A percentile compares a stretch with the other conserved stretches of the same genome.
phyloP scores from a whole-genome alignment of 805 yeast genomes.

The Cyberlindnera galapagoensis region DNA sequence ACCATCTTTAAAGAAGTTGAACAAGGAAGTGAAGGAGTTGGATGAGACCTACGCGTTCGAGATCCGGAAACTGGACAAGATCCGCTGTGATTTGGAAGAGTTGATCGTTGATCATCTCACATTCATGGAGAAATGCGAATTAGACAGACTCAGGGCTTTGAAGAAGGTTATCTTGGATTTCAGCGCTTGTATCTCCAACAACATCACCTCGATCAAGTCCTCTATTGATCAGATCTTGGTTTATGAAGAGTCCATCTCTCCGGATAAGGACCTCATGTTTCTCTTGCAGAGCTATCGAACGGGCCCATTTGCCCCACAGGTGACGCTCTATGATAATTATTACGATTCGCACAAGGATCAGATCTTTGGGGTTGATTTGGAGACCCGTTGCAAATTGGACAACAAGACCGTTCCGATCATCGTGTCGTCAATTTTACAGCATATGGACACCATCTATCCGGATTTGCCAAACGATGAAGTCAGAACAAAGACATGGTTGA shows the following conservation, averaged over 20 bases:
- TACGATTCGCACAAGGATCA: constrained; percentile 62
- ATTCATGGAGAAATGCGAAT: constrained; percentile 78
- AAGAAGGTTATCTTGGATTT: constrained; percentile 73
- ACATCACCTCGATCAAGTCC: constrained; percentile 49
- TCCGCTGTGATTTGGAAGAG: constrained; percentile 72
- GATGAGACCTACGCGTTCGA: constrained; percentile 51
- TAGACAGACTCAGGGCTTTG: constrained; percentile 68
- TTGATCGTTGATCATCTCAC: constrained; percentile 61
- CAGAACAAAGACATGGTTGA: constrained; percentile 62
- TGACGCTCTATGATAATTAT: constrained; percentile 71
- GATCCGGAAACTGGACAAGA: constrained; percentile 53
- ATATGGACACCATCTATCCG: constrained; percentile 68
- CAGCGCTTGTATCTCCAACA: constrained; percentile 57
- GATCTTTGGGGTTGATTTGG: constrained; percentile 75
- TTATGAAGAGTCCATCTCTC: constrained; percentile 66
- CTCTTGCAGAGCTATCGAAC: constrained; percentile 63
- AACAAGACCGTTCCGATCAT: constrained; percentile 65
- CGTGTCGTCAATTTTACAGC: constrained; percentile 54
- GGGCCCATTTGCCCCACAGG: constrained; percentile 70
- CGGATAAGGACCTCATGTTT: constrained; percentile 59
- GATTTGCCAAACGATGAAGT: constrained; percentile 61
- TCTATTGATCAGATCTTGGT: constrained; percentile 55
- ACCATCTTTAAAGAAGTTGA: constrained; percentile 43
- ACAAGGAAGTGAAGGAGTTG: constrained; percentile 49
- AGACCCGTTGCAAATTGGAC: constrained; percentile 64